Evolutionary conservation across 2,329 filamentous ascomycete genomes (phyloP).

Genomic region (Apiospora rasikravindrae): DNA sequence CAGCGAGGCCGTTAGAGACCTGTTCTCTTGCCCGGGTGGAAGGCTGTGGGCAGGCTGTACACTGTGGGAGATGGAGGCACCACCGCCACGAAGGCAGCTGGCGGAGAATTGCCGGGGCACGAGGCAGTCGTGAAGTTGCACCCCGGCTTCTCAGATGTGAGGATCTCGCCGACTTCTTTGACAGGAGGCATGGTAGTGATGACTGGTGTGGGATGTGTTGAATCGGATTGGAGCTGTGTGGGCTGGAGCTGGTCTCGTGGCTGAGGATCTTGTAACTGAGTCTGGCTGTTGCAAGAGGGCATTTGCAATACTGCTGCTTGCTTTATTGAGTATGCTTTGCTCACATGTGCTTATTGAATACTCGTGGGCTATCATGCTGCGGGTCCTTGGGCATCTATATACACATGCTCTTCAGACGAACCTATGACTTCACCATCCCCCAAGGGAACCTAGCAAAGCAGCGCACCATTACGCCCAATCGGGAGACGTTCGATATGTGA

Average conservation of each 20-base stretch:
- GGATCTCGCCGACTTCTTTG: conserved; percentile 22
- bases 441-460: not conserved
- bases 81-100: not conserved
- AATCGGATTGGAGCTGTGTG: not conserved
- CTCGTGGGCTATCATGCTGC: not conserved
- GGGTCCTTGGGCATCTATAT: not conserved
- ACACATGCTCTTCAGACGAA: not conserved
- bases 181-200: conserved; percentile 19
- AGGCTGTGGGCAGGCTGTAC: conserved; percentile 5
- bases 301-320: not conserved
- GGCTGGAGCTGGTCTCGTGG: not conserved
- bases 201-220: not conserved
- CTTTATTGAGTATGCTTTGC: not conserved
- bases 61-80: not conserved
- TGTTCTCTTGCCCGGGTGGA: conserved; percentile 19
- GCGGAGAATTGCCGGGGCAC: not conserved
- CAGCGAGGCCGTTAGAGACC: not conserved
- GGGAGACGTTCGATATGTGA: not conserved
- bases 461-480: not conserved
- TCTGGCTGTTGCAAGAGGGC: not conserved
- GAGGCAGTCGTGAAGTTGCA: conserved; percentile 13
- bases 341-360: not conserved
- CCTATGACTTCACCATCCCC: not conserved
- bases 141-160: conserved; percentile 21
- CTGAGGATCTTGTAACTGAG: not conserved